These are phyloP conservation scores for Colletotrichum tofieldiae DNA, from an alignment of 2,329 filamentous ascomycete species.

Conservation along the genomic window DNA sequence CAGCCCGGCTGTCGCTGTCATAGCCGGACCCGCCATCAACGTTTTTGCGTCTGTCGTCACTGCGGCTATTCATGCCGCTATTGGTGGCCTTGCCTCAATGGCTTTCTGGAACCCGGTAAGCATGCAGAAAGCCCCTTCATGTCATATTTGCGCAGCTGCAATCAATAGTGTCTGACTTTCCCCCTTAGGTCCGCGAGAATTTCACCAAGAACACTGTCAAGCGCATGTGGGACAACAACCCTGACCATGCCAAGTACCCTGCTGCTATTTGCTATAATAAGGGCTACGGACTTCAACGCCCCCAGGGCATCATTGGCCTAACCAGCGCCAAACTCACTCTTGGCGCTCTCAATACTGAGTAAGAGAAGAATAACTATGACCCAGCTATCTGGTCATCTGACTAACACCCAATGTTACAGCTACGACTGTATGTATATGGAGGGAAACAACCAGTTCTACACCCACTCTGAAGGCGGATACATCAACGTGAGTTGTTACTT, in stretches of 20 bases:
- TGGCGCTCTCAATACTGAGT: constrained; percentile 43
- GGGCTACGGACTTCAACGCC: constrained; percentile 39
- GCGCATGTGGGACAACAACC: constrained; percentile 44
- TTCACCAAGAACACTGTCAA: constrained; percentile 43
- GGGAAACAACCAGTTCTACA: constrained; percentile 42
- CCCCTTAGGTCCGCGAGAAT: constrained; percentile 39
- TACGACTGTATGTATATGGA: constrained; percentile 44
- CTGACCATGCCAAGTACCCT: constrained; percentile 34
- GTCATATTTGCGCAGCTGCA: no score
- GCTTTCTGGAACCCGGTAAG: constrained; percentile 39
- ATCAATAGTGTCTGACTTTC: constrained; percentile 1
- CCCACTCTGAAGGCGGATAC: constrained; percentile 41
- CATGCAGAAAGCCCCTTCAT: background rate
- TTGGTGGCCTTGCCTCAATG: constrained; percentile 12
- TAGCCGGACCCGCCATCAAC: constrained; percentile 16
- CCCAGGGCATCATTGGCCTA: constrained; percentile 24
- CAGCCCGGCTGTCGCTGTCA: constrained; percentile 46
- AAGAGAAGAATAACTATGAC: background rate
- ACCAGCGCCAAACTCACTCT: constrained; percentile 36
- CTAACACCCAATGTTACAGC: background rate
- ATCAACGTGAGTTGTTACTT: constrained; percentile 36
- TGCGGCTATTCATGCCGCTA: constrained; percentile 29
- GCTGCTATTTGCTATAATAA: constrained; percentile 45
- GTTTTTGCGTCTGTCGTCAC: constrained; percentile 25
- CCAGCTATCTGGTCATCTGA: background rate